Conservation (phyloP, 2,329 filamentous ascomycete species). For the Bisporella sp. region DNA sequence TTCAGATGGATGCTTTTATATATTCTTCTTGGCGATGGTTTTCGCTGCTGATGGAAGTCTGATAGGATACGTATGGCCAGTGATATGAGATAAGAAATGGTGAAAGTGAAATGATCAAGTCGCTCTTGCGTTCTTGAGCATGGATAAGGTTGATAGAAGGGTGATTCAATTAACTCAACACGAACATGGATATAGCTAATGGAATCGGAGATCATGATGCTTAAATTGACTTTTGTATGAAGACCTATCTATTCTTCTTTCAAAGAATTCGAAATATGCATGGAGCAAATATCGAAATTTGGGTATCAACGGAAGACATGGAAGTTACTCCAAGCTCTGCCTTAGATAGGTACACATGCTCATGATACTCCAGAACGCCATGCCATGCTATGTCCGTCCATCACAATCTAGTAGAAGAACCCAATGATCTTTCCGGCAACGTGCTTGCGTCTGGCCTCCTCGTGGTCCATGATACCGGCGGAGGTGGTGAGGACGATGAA, state of each 20-base stretch:
- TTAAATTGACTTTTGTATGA: slow-evolving; percentile 26
- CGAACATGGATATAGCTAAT: too few relatives aligned
- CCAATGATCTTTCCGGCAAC: slow-evolving; percentile 98
- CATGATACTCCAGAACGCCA: slow-evolving; percentile 24
- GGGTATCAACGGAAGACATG: slow-evolving; percentile 20
- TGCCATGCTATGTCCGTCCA: slow-evolving; percentile 3
- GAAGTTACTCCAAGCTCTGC: slow-evolving; percentile 15
- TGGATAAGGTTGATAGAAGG: too few relatives aligned
- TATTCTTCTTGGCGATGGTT: too few relatives aligned
- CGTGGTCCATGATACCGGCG: slow-evolving; percentile 99
- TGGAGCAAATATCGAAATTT: slow-evolving; percentile 17
- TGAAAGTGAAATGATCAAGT: too few relatives aligned
- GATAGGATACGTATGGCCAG: too few relatives aligned
- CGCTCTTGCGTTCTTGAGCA: too few relatives aligned
- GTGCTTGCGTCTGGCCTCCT: slow-evolving; percentile 98
- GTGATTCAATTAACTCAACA: too few relatives aligned
- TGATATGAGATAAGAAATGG: too few relatives aligned
- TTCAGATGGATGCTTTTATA: too few relatives aligned
- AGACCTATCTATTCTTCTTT: slow-evolving; percentile 24
- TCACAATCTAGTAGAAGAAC: slow-evolving; percentile 88
- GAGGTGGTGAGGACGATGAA: slow-evolving; percentile 99
- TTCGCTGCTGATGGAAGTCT: too few relatives aligned
- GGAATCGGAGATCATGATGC: slow-evolving; percentile 18
- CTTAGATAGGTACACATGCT: slow-evolving; percentile 23
- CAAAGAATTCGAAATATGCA: slow-evolving; percentile 18